Evolutionary conservation across 257 asterid species (phyloP).

Genomic region (Forsythia suspensa): DNA sequence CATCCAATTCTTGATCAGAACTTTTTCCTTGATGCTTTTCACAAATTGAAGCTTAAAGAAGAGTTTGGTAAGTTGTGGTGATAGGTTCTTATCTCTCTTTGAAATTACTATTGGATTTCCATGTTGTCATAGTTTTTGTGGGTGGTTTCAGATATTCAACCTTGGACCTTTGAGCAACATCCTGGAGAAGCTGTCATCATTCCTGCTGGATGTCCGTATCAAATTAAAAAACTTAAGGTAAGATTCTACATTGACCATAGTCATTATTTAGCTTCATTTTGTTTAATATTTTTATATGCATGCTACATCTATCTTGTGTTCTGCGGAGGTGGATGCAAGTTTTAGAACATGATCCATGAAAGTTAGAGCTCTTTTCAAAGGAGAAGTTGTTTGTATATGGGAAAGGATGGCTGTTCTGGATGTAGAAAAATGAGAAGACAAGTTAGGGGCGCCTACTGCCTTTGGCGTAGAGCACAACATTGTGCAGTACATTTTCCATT

Average conservation of each 20-base stretch:
- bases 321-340: neutral
- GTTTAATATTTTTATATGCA: neutral
- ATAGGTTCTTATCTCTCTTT: constrained; percentile 4
- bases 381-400: neutral
- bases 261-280: constrained; percentile 6
- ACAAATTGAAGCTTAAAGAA: constrained; percentile 87
- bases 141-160: constrained; percentile 67
- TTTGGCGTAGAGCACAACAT: neutral
- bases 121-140: constrained; percentile 11
- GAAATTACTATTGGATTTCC: constrained; percentile 8
- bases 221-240: constrained; percentile 80
- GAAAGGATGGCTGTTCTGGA: neutral
- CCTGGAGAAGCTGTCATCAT: constrained; percentile 89
- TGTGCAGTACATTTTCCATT: neutral
- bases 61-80: constrained; percentile 70
- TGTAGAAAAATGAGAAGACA: neutral
- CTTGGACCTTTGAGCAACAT: constrained; percentile 86
- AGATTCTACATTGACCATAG: constrained; percentile 2
- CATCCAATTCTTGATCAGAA: constrained; percentile 91
- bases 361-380: neutral
- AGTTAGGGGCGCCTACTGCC: neutral
- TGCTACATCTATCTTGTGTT: constrained; percentile 1
- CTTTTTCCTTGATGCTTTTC: constrained; percentile 84
- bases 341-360: constrained; percentile 1
- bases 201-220: constrained; percentile 99